Evolutionary conservation across 1,284 basidiomycete genomes (phyloP).

Genomic region (Heterobasidion occidentale): DNA sequence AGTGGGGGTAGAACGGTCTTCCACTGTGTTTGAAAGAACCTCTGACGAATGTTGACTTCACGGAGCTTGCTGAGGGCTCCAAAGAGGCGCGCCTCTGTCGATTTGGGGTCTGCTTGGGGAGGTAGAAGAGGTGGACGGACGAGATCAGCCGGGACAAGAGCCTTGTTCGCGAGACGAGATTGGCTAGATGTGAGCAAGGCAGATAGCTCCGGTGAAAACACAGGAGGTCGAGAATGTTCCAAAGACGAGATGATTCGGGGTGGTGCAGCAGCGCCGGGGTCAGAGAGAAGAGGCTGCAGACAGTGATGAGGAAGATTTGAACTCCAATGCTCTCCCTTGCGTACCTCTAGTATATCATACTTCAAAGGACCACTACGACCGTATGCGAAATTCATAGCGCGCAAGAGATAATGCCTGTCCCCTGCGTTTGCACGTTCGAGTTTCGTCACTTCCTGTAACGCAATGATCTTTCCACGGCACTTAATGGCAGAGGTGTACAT

Average conservation of each 20-base stretch:
- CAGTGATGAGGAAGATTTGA: constrained; percentile 8
- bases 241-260: constrained; percentile 41
- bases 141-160: constrained; percentile 31
- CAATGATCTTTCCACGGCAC: background rate
- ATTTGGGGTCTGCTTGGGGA: constrained; percentile 42
- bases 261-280: constrained; percentile 30
- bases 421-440: constrained; percentile 54
- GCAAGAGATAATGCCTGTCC: constrained; percentile 41
- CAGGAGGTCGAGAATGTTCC: constrained; percentile 51
- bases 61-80: constrained; percentile 66
- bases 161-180: constrained; percentile 39
- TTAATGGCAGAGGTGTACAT: background rate
- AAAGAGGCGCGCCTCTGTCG: constrained; percentile 50
- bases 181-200: constrained; percentile 48
- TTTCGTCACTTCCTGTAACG: constrained; percentile 42
- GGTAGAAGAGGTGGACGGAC: constrained; percentile 48
- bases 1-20: constrained; percentile 54
- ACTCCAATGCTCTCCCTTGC: background rate
- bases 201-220: constrained; percentile 53
- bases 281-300: constrained; percentile 43
- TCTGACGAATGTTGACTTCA: constrained; percentile 64
- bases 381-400: constrained; percentile 71
- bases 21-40: constrained; percentile 49
- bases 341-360: constrained; percentile 57
- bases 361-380: constrained; percentile 64